Base-by-base conservation (phyloP, 495 filamentous ascomycete species). In the Cenococcum geophilum region DNA sequence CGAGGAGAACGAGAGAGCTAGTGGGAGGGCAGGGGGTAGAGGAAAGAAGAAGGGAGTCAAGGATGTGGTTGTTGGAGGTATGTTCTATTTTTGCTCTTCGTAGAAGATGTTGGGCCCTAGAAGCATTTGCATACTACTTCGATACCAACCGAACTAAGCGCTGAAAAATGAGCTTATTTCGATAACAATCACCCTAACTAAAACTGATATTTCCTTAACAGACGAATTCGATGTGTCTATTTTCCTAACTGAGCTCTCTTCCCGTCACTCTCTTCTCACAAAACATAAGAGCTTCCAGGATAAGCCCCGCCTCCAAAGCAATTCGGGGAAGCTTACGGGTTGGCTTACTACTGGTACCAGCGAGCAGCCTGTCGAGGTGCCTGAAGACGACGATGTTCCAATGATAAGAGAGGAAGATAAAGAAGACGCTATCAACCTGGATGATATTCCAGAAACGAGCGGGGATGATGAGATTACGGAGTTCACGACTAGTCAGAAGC, bases 151-250 rank as follows among this genome's bases (percentile, higher is more conserved):
- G 27, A 2, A 6, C 27, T 32, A 6, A 32, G 27, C 27, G 27
- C 27, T 32, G 6, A 32, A 6, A 6, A 32, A 32, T 32, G 6
- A 32, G 27, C 27, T 32, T 6, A 6, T 32, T 32, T 32, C 27
- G 6, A 32, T 3, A 32, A 32, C 11, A 1, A 45, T 45, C 4
- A 45, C 12, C 11, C 12, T 45, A 45, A 18, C 11, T 14, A 14
- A 45, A 4, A 45, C 18, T 34, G 21, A 23, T 34, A 16, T 3
- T 23, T 14, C 49, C 60, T 32, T 32, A 9, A 58, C 71, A 95
- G 93, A 96, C 76, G 92, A 95, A 54, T 98, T 97, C 68, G 91
- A 97, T 70, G 89, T 96, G 42, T 86, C 89, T 18, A 85, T 97
- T 62, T 98, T 97, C 75, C 81, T 98, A 66, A 95, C 87, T 36